phyloP scores from a whole-genome alignment of 23 red algal species.

The Gracilaria caudata region DNA sequence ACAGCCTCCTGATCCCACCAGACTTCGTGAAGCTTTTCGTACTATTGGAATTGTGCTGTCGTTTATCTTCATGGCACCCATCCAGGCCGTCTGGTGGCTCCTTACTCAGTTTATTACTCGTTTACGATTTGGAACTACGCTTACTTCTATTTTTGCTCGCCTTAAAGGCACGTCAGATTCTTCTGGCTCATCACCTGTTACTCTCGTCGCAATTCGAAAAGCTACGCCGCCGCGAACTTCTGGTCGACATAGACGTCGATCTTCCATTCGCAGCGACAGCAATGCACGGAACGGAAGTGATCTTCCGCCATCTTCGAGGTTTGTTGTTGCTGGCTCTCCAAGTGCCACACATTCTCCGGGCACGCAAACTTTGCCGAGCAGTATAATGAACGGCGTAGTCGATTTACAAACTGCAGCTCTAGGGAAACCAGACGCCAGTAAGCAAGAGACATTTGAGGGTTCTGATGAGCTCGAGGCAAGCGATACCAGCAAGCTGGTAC shows the following conservation, averaged over 20 bases:
- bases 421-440: background rate
- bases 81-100: constrained; percentile 30
- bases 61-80: constrained; percentile 41
- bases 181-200: background rate
- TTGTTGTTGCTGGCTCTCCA: constrained; percentile 4
- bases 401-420: background rate
- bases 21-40: constrained; percentile 21
- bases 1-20: constrained; percentile 35
- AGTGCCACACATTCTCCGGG: constrained; percentile 8
- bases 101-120: constrained; percentile 14
- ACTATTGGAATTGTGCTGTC: constrained; percentile 39
- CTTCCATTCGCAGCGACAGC: background rate
- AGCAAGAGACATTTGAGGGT: background rate
- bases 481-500: background rate
- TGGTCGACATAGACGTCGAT: background rate
- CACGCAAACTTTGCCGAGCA: constrained; percentile 13
- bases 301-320: background rate
- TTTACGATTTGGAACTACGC: background rate
- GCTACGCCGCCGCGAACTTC: background rate
- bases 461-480: background rate
- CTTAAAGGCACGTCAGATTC: background rate
- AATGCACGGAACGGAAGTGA: background rate
- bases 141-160: background rate
- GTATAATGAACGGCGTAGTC: constrained; percentile 2
- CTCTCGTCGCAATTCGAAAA: background rate